Evolutionary conservation across 345 rosid genomes (phyloP).

Genomic region (Populus alba): DNA sequence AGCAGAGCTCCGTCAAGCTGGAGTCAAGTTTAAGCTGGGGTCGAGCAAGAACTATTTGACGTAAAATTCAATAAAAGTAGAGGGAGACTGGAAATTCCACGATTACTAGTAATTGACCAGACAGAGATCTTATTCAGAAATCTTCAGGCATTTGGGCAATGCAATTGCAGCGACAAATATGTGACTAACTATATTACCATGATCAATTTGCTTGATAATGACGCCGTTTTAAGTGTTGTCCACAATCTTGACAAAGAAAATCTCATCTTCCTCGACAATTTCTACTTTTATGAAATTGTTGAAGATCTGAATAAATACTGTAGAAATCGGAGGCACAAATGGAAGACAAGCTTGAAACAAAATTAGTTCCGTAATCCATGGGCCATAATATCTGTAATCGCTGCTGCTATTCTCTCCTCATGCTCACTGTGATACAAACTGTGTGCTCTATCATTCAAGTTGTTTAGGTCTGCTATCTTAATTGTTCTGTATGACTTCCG

Average conservation of each 20-base stretch:
- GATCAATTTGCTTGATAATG: rapidly evolving
- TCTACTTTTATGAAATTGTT: too few relatives aligned
- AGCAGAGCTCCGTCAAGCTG: too few relatives aligned
- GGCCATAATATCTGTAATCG: constrained; percentile 10
- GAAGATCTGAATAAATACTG: background rate
- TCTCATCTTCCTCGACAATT: too few relatives aligned
- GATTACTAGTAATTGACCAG: too few relatives aligned
- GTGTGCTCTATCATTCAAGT: constrained; percentile 7
- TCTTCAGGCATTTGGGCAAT: too few relatives aligned
- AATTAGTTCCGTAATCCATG: constrained; percentile 25
- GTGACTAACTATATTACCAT: rapidly evolving
- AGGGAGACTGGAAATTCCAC: too few relatives aligned
- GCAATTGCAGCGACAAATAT: rapidly evolving
- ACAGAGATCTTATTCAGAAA: too few relatives aligned
- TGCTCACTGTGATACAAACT: constrained; percentile 16
- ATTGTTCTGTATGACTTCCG: too few relatives aligned
- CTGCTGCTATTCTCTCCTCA: constrained; percentile 1
- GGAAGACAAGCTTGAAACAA: constrained; percentile 16
- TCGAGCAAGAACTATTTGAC: too few relatives aligned
- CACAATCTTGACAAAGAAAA: background rate
- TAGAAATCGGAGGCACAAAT: constrained; percentile 3
- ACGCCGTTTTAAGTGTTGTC: background rate
- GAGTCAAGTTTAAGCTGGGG: too few relatives aligned
- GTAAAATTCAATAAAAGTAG: too few relatives aligned
- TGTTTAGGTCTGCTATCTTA: too few relatives aligned